Evolutionary conservation across 805 yeast species (phyloP).

Genomic region (Komagataella ulmi): DNA sequence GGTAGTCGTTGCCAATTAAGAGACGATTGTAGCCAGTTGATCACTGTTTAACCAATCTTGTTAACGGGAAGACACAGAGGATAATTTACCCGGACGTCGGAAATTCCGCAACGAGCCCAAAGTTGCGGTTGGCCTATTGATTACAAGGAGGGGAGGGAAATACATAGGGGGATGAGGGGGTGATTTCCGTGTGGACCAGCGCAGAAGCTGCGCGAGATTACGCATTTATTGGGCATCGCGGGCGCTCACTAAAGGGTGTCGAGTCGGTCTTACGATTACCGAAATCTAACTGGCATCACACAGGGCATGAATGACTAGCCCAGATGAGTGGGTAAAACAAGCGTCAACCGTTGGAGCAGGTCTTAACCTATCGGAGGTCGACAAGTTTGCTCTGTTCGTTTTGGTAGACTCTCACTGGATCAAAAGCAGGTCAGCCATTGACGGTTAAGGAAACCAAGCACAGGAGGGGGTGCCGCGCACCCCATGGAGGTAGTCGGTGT

Average conservation of each 20-base stretch:
- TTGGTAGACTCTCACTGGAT: not conserved
- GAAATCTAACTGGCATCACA: not conserved
- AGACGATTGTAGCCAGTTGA: not conserved
- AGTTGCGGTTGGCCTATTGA: not conserved
- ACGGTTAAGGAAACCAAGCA: not conserved
- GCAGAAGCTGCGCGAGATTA: not conserved
- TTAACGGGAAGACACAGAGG: not conserved
- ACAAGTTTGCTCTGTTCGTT: not conserved
- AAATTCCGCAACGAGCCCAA: not conserved
- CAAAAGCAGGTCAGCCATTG: not conserved
- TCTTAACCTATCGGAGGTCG: not conserved
- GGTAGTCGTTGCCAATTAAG: not conserved
- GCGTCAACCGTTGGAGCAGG: not conserved
- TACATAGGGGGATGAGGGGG: not conserved
- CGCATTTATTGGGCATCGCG: not conserved
- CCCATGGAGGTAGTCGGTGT: not conserved
- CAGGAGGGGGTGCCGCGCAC: not conserved
- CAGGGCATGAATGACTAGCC: not conserved
- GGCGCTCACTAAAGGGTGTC: not conserved
- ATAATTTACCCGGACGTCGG: not conserved
- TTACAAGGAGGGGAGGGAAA: not conserved
- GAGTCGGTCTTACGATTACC: not conserved
- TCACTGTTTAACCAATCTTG: not conserved
- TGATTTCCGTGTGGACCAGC: not conserved
- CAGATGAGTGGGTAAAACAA: not conserved